These are phyloP conservation scores for Saitozyma podzolica DNA, from an alignment of 768 basidiomycete species.

Conservation along the genomic window DNA sequence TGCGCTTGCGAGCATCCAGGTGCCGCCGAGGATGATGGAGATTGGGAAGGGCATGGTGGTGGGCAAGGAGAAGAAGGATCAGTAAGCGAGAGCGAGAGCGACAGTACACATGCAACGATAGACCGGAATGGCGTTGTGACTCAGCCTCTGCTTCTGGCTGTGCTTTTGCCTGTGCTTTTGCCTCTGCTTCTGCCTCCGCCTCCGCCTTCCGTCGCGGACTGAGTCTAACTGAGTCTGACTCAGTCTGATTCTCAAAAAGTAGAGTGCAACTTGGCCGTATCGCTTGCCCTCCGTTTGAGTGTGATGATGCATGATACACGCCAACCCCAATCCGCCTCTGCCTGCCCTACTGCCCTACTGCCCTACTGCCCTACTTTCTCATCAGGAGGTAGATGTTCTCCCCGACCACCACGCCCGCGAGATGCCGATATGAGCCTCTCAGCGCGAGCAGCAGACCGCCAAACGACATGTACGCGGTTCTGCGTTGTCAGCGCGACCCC, in stretches of 20 bases:
- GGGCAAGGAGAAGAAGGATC: conserved; percentile 47
- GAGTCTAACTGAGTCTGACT: too few relatives aligned
- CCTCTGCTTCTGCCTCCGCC: too few relatives aligned
- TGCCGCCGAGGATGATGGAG: conserved; percentile 50
- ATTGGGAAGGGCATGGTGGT: conserved; percentile 42
- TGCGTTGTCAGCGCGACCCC: conserved; percentile 45
- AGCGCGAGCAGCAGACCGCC: conserved; percentile 93
- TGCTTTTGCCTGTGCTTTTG: too few relatives aligned
- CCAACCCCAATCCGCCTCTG: too few relatives aligned
- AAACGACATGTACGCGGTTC: conserved; percentile 94
- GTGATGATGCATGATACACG: too few relatives aligned
- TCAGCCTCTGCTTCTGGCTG: too few relatives aligned
- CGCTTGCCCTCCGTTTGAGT: too few relatives aligned
- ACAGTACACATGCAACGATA: conserved; percentile 5
- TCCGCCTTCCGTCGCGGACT: too few relatives aligned
- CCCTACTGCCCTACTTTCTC: conserved; percentile 53
- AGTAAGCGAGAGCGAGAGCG: conserved; percentile 22
- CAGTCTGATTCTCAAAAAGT: too few relatives aligned
- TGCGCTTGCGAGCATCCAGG: conserved; percentile 46
- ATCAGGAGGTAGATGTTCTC: conserved; percentile 88
- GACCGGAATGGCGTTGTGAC: too few relatives aligned
- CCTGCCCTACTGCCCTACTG: conserved; percentile 22
- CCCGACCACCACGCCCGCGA: conserved; percentile 87
- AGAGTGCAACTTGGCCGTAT: too few relatives aligned
- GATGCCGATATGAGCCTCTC: conserved; percentile 86